Evolutionary conservation across 1,284 basidiomycete species (phyloP), one percentile per base, ranked within the genome.

Genomic region (Porogramme epimiltina): DNA sequence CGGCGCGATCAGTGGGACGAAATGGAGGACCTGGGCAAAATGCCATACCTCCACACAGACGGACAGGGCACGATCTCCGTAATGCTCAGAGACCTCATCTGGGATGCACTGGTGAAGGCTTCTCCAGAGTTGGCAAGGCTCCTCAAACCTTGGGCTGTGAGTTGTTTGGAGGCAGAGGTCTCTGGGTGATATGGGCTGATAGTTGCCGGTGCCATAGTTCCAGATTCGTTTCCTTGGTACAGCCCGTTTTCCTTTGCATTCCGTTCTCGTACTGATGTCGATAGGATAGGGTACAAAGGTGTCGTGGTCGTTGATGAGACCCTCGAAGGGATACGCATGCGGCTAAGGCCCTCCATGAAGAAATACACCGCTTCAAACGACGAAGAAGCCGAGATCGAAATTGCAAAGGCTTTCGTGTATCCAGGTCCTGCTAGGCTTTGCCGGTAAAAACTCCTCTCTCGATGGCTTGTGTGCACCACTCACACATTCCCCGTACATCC

Each of bases 1-100:
- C 52, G 52, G 5, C 66, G 67, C 11, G 59, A 73, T 39, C 74
- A 89, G 58, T 88, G 86, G 85, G 75, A 80, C 46, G 71, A 75
- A 49, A 72, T 87, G 24, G 65, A 67, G 0, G 87, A 89, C 62
- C 66, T 89, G 3, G 72, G 70, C n/a, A 62, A 55, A 23, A 59
- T 76, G 11, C 68, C 66, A 0, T 74, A 82, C 44, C 64, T 76
- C 25, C 86, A 86, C 63, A 91, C 89, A 0, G 89, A 92, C 60
- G 90, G 91, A 24, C 77, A 84, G 23, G 91, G 90, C 1, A 89
- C 85, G 1, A 88, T 92, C 48, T 89, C 89, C 0, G 67, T 68
- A 18, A 70, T 69, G 16, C 71, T 92, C 4, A 80, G 77, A 0
- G 66, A 81, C 46, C 60, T 66, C 56, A 85, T 93, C 43, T 89